Base-by-base conservation (phyloP, 2,329 filamentous ascomycete species). In the Penicillium capsulatum region DNA sequence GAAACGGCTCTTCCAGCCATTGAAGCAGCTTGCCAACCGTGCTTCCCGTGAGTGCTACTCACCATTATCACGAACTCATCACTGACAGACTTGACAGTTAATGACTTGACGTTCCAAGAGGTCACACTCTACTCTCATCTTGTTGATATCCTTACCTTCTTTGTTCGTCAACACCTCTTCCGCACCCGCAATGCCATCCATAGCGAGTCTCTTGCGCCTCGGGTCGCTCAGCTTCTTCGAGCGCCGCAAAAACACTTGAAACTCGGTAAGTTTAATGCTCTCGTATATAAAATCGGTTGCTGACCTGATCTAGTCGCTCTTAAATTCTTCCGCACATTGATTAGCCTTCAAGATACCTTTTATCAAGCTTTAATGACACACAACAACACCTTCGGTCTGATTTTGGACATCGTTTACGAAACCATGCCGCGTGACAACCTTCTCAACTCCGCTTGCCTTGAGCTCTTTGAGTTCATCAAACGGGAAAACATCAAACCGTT, bases 381-480 rank as follows among this genome's bases (percentile, higher is more conserved):
- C 51, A 84, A 90, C 60, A 80, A 83, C 44, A 80, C 92, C 0
- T 81, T 97, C 43, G 86, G 84, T 28, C 85, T 89, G 1, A 86
- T 97, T 22, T 72, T 98, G 10, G 80, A 92, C 51, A 83, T 96
- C 26, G 77, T 97, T 22, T 77, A 84, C 39, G 80, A 86, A 50
- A 92, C 88, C 0, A 84, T 96, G 78, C 87, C 90, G 1, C 80
- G 89, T 29, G 91, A 98, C 64, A 97, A 96, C 53, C 74, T 98
- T 3, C 75, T 97, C 20, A 94, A 92, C 63, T 97, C 91, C 1
- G 91, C 90, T 7, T 95, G 88, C 54, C 74, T 97, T 7, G 92
- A 98, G 58, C 78, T 98, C 30, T 97, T 98, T 50, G 89, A 94
- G 57, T 89, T 84, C 57, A 86, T 97, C 55, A 88, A 83, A 60